phyloP scores from a whole-genome alignment of 306 rosid genomes.

The Purshia tridentata region DNA sequence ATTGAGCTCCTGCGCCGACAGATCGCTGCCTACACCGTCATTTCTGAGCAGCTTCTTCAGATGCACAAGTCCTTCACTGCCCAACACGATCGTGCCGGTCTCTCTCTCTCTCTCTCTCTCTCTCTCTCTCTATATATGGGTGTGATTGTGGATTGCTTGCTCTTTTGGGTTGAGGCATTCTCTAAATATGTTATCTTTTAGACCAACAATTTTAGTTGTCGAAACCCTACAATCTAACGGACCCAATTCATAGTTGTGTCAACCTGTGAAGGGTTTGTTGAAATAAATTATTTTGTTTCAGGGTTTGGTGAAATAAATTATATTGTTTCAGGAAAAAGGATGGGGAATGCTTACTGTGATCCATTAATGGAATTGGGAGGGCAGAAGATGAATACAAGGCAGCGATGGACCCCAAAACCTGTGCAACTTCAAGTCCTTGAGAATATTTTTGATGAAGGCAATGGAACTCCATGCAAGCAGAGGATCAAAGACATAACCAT shows the following conservation, averaged over 20 bases:
- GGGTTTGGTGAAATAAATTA: not conserved
- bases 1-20: slow-evolving; percentile 62
- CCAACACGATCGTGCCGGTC: slow-evolving; percentile 64
- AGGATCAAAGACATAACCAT: slow-evolving; percentile 67
- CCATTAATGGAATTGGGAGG: slow-evolving; percentile 59
- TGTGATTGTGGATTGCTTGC: not conserved
- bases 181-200: not conserved
- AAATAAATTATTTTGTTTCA: not conserved
- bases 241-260: not conserved
- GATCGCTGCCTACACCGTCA: slow-evolving; percentile 62
- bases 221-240: too few species aligned
- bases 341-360: slow-evolving; percentile 64
- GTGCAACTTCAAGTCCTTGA: slow-evolving; percentile 75
- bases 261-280: not conserved
- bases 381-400: slow-evolving; percentile 64
- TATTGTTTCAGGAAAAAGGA: slow-evolving; percentile 44
- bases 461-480: slow-evolving; percentile 66
- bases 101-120: slow-evolving; percentile 7
- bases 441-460: slow-evolving; percentile 63
- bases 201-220: too few species aligned
- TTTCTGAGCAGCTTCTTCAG: slow-evolving; percentile 66
- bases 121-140: not conserved
- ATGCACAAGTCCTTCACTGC: slow-evolving; percentile 64
- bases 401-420: slow-evolving; percentile 72
- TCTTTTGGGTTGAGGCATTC: not conserved